Conservation (phyloP, 2,329 filamentous ascomycete species). For the Fonsecaea erecta region DNA sequence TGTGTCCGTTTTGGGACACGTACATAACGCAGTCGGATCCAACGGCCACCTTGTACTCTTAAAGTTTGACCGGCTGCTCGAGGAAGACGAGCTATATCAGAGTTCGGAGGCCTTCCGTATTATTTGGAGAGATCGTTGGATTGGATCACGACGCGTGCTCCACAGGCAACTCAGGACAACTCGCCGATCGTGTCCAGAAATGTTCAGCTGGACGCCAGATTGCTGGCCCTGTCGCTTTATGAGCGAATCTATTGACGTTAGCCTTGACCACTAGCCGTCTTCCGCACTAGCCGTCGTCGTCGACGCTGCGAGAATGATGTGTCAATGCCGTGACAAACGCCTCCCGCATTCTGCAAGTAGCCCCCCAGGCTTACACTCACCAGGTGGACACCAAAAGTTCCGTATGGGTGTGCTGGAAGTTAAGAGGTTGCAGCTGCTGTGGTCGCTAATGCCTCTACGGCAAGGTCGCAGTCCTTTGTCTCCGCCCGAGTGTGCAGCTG, state of each 20-base stretch:
- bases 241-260: slow-evolving; percentile 1
- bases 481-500: not conserved
- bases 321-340: not conserved
- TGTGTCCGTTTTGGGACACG: not conserved
- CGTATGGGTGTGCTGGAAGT: not conserved
- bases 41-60: not conserved
- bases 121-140: not conserved
- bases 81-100: not conserved
- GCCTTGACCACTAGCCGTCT: not conserved
- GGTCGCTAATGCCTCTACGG: not conserved
- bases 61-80: not conserved
- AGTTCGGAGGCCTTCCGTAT: not conserved
- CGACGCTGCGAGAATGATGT: not conserved
- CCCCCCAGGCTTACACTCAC: not conserved
- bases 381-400: not conserved
- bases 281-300: not conserved
- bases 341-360: not conserved
- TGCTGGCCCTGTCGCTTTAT: not conserved
- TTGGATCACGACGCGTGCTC: not conserved
- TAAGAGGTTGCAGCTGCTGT: not conserved
- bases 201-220: not conserved
- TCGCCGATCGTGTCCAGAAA: not conserved
- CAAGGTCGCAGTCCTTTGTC: not conserved
- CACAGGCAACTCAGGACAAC: not conserved
- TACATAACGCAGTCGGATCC: not conserved